Evolutionary conservation across 805 yeast genomes (phyloP).

Genomic region (Danielia oregonensis): DNA sequence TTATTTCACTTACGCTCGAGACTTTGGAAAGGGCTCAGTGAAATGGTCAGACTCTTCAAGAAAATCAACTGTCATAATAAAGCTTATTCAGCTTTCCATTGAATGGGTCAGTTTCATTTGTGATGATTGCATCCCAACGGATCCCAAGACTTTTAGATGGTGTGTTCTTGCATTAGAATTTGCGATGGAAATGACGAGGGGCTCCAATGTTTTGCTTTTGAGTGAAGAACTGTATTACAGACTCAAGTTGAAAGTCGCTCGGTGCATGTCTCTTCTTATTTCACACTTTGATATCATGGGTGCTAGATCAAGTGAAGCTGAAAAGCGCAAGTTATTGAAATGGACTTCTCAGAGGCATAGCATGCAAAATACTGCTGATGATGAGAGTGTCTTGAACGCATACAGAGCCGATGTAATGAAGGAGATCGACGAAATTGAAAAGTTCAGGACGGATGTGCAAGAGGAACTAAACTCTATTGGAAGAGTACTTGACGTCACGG

Average conservation of each 20-base stretch:
- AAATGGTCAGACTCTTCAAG: conserved; percentile 59
- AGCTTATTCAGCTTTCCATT: conserved; percentile 69
- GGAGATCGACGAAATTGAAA: conserved; percentile 63
- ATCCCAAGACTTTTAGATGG: conserved; percentile 89
- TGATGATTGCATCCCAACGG: conserved; percentile 93
- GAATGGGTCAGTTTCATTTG: conserved; percentile 92
- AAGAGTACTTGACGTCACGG: conserved; percentile 82
- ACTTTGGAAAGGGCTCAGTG: conserved; percentile 71
- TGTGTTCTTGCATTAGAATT: conserved; percentile 93
- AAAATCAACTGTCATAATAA: conserved; percentile 65
- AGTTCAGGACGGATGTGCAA: conserved; percentile 42
- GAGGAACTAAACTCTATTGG: conserved; percentile 58
- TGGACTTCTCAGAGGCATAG: conserved; percentile 53
- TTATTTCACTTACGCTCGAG: conserved; percentile 73
- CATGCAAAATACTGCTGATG: conserved; percentile 42
- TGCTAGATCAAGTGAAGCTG: conserved; percentile 78
- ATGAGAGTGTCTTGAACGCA: conserved; percentile 38
- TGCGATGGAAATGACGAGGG: conserved; percentile 91
- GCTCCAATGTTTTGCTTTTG: conserved; percentile 80
- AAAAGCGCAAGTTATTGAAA: conserved; percentile 50
- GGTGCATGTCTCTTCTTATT: conserved; percentile 88
- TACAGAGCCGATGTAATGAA: conserved; percentile 67
- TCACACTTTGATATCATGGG: conserved; percentile 99
- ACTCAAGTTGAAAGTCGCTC: conserved; percentile 80
- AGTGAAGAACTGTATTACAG: conserved; percentile 70